phyloP scores from a whole-genome alignment of 331 rosid genomes.

The Pyrus hybrid region DNA sequence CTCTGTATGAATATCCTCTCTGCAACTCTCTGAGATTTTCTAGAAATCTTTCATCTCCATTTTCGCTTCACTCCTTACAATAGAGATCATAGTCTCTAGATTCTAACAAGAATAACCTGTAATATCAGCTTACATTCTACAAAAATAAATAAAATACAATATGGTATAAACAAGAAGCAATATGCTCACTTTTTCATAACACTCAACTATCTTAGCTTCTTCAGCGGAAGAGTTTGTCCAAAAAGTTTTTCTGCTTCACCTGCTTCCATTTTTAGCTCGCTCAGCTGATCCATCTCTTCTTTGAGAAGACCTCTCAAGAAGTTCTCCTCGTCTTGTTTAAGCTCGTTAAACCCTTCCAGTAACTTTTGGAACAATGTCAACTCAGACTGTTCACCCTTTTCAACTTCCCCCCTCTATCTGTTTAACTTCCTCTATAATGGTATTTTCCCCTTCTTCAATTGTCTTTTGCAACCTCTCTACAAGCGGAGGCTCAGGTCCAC shows the following conservation, averaged over 20 bases:
- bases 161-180: not conserved
- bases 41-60: too few relatives aligned
- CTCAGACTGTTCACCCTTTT: constrained; percentile 64
- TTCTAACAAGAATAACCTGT: not conserved
- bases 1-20: too few relatives aligned
- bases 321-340: constrained; percentile 68
- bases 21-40: too few relatives aligned
- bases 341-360: constrained; percentile 59
- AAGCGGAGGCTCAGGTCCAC: constrained; percentile 90
- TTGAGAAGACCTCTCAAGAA: constrained; percentile 46
- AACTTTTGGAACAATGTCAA: constrained; percentile 48
- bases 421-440: constrained; percentile 66
- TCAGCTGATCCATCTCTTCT: constrained; percentile 69
- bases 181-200: not conserved
- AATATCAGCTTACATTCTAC: constrained; percentile 3
- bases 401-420: constrained; percentile 66
- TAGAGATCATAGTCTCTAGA: too few relatives aligned
- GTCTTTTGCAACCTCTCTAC: constrained; percentile 85
- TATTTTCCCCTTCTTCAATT: constrained; percentile 80
- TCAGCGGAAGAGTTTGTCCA: constrained; percentile 62
- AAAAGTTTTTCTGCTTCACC: constrained; percentile 64
- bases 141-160: not conserved
- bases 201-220: constrained; percentile 56
- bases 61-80: too few relatives aligned
- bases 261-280: constrained; percentile 74